phyloP scores from a whole-genome alignment of 208 protist species.

The Leishmania tropica region DNA sequence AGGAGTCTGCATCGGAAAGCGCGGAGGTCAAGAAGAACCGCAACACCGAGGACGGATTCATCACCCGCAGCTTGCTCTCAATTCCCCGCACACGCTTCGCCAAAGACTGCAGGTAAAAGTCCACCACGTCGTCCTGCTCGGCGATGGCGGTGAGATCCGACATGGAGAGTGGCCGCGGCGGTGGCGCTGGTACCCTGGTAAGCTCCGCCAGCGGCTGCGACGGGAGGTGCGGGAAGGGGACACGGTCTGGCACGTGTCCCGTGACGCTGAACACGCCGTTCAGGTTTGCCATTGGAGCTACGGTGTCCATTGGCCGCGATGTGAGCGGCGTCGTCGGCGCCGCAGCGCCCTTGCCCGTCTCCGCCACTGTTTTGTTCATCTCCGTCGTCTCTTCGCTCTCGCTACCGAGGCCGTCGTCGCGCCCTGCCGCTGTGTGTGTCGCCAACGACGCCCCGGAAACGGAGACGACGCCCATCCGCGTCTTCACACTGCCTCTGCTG shows the following conservation, averaged over 20 bases:
- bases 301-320: no score
- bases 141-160: slow-evolving; percentile 38
- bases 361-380: no score
- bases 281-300: no score
- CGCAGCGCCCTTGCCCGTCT: not conserved
- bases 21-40: slow-evolving; percentile 4
- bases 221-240: not conserved
- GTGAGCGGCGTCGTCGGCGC: not conserved
- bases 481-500: not conserved
- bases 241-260: not conserved
- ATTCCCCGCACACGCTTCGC: slow-evolving; percentile 27
- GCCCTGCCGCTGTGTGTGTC: not conserved
- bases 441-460: not conserved
- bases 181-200: not conserved
- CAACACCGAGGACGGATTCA: slow-evolving; percentile 32
- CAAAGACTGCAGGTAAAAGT: slow-evolving; percentile 30
- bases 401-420: not conserved
- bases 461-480: not conserved
- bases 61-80: slow-evolving; percentile 35
- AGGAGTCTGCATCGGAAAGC: not conserved
- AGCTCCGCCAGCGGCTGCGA: not conserved
- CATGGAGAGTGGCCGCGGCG: slow-evolving; percentile 21
- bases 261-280: no score
- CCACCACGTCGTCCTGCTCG: slow-evolving; percentile 41
- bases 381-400: not conserved